These are phyloP conservation scores for Hawksworthiomyces lignivorus DNA, from an alignment of 2,329 filamentous ascomycete species.

Conservation along the genomic window DNA sequence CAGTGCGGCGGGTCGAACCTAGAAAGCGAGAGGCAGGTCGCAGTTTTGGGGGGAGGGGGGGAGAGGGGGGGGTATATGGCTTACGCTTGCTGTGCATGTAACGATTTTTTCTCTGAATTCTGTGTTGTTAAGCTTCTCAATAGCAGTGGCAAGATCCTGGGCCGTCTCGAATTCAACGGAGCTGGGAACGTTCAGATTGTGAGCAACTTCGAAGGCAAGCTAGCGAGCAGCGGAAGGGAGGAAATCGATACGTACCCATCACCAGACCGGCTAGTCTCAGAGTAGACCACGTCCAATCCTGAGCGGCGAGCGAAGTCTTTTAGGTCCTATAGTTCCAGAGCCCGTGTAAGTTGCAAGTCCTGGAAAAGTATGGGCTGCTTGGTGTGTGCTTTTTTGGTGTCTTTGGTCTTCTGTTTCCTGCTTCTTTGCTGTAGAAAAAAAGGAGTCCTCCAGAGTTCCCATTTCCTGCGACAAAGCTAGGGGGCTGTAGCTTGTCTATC, in stretches of 20 bases:
- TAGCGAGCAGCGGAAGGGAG: not conserved
- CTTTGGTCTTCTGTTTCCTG: not conserved
- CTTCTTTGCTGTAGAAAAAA: not conserved
- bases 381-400: not conserved
- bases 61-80: conserved; percentile 23
- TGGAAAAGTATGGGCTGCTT: conserved; percentile 27
- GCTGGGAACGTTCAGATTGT: conserved; percentile 46
- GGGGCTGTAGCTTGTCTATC: not conserved
- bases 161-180: conserved; percentile 98
- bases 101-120: conserved; percentile 91
- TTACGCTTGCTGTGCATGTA: conserved; percentile 79
- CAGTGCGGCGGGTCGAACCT: not conserved
- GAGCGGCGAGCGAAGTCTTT: conserved; percentile 99
- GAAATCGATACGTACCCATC: conserved; percentile 74
- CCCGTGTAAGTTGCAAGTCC: conserved; percentile 66
- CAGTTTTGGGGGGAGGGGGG: conserved; percentile 2
- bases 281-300: conserved; percentile 95
- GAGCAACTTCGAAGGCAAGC: too few relatives aligned
- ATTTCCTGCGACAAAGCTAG: conserved; percentile 1
- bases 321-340: conserved; percentile 81
- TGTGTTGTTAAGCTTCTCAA: conserved; percentile 87
- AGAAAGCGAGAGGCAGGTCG: not conserved
- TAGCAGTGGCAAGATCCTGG: conserved; percentile 78
- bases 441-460: conserved; percentile 1
- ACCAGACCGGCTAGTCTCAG: conserved; percentile 85